These are phyloP conservation scores for Mycothermus thermophilus DNA, from an alignment of 495 filamentous ascomycete species.

Conservation along the genomic window DNA sequence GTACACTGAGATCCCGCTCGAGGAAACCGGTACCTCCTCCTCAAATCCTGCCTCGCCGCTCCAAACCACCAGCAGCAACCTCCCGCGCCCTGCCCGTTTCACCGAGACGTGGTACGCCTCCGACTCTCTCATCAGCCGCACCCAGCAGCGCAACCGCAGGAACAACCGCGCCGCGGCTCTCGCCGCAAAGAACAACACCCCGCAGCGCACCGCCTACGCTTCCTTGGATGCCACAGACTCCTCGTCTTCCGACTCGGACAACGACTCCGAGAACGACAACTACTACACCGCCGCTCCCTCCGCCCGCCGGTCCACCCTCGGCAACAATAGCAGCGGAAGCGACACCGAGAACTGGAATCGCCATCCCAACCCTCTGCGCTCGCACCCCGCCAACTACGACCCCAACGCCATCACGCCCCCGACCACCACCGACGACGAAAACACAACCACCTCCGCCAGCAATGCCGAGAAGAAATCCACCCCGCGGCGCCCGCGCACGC, in stretches of 20 bases:
- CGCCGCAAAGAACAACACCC: constrained; percentile 20
- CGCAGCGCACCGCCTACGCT: constrained; percentile 26
- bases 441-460: background rate
- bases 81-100: constrained; percentile 45
- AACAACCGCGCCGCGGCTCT: constrained; percentile 6
- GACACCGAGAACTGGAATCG: background rate
- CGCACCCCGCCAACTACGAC: constrained; percentile 2
- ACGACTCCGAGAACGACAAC: constrained; percentile 7
- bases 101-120: constrained; percentile 45
- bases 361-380: constrained; percentile 33
- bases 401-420: constrained; percentile 21
- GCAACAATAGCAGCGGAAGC: constrained; percentile 3
- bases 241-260: constrained; percentile 21
- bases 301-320: constrained; percentile 11
- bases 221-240: constrained; percentile 18
- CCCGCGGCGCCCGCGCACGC: constrained; percentile 13
- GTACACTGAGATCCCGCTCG: constrained; percentile 26
- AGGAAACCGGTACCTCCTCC: constrained; percentile 19
- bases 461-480: background rate
- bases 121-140: constrained; percentile 39
- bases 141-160: constrained; percentile 29
- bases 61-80: constrained; percentile 21
- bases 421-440: constrained; percentile 1
- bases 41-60: constrained; percentile 16
- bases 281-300: constrained; percentile 6